Percentiles rank a stretch among this genome's conserved stretches.
phyloP scores from a whole-genome alignment of 2,329 filamentous ascomycete species.

The Aureobasidium uvarum region DNA sequence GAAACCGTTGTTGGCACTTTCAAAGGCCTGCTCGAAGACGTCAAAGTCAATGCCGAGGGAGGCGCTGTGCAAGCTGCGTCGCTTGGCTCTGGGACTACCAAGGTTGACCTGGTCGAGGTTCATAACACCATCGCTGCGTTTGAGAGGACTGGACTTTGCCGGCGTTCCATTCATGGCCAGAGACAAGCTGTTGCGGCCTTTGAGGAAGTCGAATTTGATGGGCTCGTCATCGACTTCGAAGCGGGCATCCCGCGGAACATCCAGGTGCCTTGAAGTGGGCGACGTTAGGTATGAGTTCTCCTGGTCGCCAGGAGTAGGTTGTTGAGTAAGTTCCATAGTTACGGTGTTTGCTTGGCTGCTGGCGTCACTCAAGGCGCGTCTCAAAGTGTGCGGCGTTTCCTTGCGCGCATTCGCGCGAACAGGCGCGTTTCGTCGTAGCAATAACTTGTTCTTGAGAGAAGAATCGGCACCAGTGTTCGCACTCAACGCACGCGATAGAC shows the following conservation, averaged over 20 bases:
- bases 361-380: slow-evolving; percentile 70
- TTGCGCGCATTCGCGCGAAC: slow-evolving; percentile 68
- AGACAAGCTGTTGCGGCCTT: slow-evolving; percentile 42
- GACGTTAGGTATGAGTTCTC: slow-evolving; percentile 29
- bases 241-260: slow-evolving; percentile 29
- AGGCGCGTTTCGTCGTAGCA: slow-evolving; percentile 45
- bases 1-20: slow-evolving; percentile 33
- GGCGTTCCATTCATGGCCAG: slow-evolving; percentile 50
- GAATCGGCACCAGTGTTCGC: slow-evolving; percentile 27
- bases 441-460: slow-evolving; percentile 23
- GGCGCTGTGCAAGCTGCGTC: slow-evolving; percentile 79
- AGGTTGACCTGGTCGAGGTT: slow-evolving; percentile 74
- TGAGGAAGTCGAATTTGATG: slow-evolving; percentile 50
- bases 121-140: slow-evolving; percentile 88
- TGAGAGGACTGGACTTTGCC: slow-evolving; percentile 75
- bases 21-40: slow-evolving; percentile 66
- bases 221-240: slow-evolving; percentile 44
- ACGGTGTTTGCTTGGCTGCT: slow-evolving; percentile 68
- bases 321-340: slow-evolving; percentile 46
- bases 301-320: slow-evolving; percentile 36
- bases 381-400: slow-evolving; percentile 60
- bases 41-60: slow-evolving; percentile 66
- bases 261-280: slow-evolving; percentile 33
- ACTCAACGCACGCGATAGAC: slow-evolving; percentile 36
- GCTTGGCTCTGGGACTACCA: slow-evolving; percentile 85